Evolutionary conservation across 257 asterid species (phyloP), one percentile per base, ranked within the genome.

Genomic region (Penstemon barbatus): DNA sequence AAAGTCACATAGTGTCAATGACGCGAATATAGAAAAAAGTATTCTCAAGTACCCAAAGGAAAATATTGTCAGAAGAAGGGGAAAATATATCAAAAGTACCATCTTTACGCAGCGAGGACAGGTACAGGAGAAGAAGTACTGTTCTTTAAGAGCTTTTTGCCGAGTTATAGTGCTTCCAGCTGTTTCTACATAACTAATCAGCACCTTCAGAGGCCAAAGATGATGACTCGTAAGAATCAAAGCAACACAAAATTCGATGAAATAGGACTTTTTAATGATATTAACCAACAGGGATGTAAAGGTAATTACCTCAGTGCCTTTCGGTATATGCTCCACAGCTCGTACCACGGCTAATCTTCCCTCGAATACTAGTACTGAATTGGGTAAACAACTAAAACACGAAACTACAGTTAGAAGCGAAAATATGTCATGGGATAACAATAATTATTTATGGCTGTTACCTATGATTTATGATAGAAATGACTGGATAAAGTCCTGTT

Each of bases 381-480:
- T 91, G 19, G 99, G 96, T 63, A 72, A 75, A 79, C 99, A 94
- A 75, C 99, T 94, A 78, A 71, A 84, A 74, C 76, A 60, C 52
- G 71, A 75, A 71, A 62, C 25, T 15, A 12, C 41, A 49, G 64
- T 85, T 65, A 86, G 88, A 79, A 73, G 50, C 5, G 66, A 43
- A 43, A 43, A 46, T 12, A 15, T 62, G 64, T 18, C 48, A 54
- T 70, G 66, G 68, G 36, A 59, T 13, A 69, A 60, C 15, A 65
- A 39, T 39, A 71, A 66, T 25, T 45, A 50, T 53, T 37, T 51
- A 55, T 4, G 70, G 75, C 37, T 56, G 33, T 74, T 74, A 94
- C 99, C 99, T 89, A 85, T 94, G 99, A 78, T 94, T 94, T 76
- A 94, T 89, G 71, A 87, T 77, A 49, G 99, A 88, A 73, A 94